Evolutionary conservation across 225 moss, liverwort and hornwort species (phyloP).

Genomic region (Physcomitrium patens): DNA sequence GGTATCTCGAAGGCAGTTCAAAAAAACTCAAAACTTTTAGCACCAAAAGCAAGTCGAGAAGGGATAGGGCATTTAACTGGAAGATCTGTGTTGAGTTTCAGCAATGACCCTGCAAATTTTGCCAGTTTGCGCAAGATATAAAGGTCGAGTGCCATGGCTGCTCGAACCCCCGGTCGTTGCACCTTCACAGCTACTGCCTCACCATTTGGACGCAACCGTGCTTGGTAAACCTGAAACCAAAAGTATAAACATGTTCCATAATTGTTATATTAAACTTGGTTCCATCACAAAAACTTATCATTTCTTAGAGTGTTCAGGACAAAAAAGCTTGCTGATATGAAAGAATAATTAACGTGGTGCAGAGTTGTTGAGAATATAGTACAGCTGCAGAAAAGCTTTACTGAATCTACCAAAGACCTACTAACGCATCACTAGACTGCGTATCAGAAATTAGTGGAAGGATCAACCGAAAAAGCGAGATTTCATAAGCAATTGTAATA

Average conservation of each 20-base stretch:
- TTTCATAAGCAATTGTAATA: neutral
- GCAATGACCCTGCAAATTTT: conserved; percentile 31
- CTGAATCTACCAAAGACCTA: conserved; percentile 1
- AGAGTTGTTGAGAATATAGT: neutral
- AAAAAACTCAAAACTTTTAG: neutral
- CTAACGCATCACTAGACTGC: neutral
- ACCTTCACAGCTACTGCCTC: conserved; percentile 90
- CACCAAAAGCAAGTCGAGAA: neutral
- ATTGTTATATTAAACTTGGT: neutral
- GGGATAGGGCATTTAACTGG: conserved; percentile 28
- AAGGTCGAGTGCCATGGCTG: conserved; percentile 80
- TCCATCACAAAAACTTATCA: neutral
- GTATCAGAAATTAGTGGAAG: neutral
- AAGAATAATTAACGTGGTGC: neutral
- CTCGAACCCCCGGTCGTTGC: conserved; percentile 88
- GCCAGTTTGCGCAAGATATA: conserved; percentile 72
- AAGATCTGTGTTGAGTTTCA: conserved; percentile 78
- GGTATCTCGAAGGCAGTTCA: neutral
- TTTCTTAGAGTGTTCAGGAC: neutral
- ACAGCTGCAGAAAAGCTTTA: neutral
- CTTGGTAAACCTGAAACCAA: conserved; percentile 77
- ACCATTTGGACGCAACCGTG: conserved; percentile 78
- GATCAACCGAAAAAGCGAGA: neutral
- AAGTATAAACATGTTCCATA: neutral
- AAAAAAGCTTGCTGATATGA: neutral